These are phyloP conservation scores for Periconia sp. DNA, from an alignment of 2,329 filamentous ascomycete genomes.

Conservation along the genomic window DNA sequence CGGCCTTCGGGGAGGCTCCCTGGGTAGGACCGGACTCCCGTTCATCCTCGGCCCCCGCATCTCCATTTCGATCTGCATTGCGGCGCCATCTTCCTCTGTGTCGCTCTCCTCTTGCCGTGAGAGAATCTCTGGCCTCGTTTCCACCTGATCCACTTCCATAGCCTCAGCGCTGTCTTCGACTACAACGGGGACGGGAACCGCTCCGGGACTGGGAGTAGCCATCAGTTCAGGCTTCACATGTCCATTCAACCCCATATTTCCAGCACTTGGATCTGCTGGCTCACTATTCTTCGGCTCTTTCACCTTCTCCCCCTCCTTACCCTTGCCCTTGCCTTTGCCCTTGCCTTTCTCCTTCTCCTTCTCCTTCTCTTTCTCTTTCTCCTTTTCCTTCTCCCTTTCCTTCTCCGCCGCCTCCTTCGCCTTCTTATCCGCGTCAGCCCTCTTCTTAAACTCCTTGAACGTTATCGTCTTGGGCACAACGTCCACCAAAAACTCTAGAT, in stretches of 20 bases:
- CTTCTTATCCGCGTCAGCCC: slow-evolving; percentile 49
- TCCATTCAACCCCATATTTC: too few relatives aligned
- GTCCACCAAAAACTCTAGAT: slow-evolving; percentile 92
- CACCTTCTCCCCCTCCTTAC: not conserved
- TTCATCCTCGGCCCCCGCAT: slow-evolving; percentile 38
- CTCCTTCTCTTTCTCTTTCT: slow-evolving; percentile 9
- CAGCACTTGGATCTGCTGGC: not conserved
- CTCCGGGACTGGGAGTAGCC: too few relatives aligned
- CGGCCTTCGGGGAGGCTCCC: slow-evolving; percentile 18
- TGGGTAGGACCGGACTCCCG: slow-evolving; percentile 11
- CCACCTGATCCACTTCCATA: slow-evolving; percentile 22
- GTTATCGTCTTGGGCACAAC: slow-evolving; percentile 85
- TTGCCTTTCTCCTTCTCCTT: slow-evolving; percentile 4
- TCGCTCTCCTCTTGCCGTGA: slow-evolving; percentile 32
- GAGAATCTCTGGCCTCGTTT: slow-evolving; percentile 15
- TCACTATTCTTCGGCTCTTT: not conserved
- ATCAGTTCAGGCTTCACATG: too few relatives aligned
- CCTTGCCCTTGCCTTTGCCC: not conserved
- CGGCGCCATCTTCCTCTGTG: slow-evolving; percentile 36
- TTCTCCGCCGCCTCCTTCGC: slow-evolving; percentile 24
- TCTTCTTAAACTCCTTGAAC: slow-evolving; percentile 78
- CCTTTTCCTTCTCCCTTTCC: slow-evolving; percentile 40
- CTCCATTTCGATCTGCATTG: slow-evolving; percentile 49
- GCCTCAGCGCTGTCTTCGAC: slow-evolving; percentile 17
- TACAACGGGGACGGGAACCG: too few relatives aligned